These are phyloP conservation scores for Fusarium sp. DNA, from an alignment of 2,329 filamentous ascomycete species.

Conservation along the genomic window DNA sequence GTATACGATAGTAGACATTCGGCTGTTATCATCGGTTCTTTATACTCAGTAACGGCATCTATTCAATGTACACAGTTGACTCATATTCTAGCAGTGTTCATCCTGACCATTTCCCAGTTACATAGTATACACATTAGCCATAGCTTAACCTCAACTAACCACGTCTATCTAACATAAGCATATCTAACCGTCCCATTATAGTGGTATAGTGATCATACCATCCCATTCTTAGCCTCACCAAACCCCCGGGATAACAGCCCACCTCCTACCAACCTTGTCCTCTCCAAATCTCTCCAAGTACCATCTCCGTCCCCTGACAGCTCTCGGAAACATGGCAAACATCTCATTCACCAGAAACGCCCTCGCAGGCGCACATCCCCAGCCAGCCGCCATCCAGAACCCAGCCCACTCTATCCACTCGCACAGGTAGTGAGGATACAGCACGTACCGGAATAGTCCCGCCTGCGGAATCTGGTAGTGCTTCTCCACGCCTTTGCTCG, in stretches of 20 bases:
- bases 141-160: not conserved
- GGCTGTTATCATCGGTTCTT: conserved; percentile 31
- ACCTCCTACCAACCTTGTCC: conserved; percentile 79
- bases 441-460: conserved; percentile 83
- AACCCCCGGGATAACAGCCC: conserved; percentile 74
- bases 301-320: conserved; percentile 84
- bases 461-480: conserved; percentile 88
- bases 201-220: not conserved
- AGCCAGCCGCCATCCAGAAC: conserved; percentile 81
- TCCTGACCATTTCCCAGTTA: not conserved
- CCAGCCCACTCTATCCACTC: conserved; percentile 98
- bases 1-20: not conserved
- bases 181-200: not conserved
- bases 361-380: conserved; percentile 78
- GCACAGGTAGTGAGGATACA: conserved; percentile 94
- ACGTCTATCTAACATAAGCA: conserved; percentile 18
- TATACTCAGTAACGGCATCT: not conserved
- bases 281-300: conserved; percentile 89
- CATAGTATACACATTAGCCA: not conserved
- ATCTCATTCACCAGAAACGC: conserved; percentile 89
- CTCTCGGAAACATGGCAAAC: conserved; percentile 88
- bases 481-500: conserved; percentile 65
- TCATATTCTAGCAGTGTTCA: too few relatives aligned
- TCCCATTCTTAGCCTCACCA: conserved; percentile 57
- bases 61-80: not conserved